Base-by-base conservation (phyloP, 2,329 filamentous ascomycete genomes). In the Sporothrix humicola region DNA sequence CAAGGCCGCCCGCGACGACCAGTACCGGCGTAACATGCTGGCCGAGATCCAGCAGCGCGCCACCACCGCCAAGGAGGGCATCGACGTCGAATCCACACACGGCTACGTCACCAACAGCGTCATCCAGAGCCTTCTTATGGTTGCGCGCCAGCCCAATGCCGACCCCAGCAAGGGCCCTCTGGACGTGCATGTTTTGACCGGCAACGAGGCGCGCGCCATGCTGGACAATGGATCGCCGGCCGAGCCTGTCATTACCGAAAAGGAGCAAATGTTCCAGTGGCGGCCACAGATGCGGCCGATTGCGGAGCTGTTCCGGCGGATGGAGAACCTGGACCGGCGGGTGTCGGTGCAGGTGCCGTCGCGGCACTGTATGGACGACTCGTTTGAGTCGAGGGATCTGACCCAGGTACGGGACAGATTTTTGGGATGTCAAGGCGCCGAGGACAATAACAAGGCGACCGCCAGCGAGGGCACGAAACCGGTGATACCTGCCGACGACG, bases 291-390 rank as follows among this genome's bases (percentile, higher is more conserved):
- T 56, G 63, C 77, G 78, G 6, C 78, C 78, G 3, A 79, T 79
- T 61, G 74, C 70, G 0, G 76, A 79, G 74, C 75, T 79, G 12
- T 79, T 79, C 70, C 75, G 74, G 10, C 77, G 78, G 20, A 79
- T 79, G 77, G 78, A 79, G 73, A 77, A 79, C 20, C 71, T 79
- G n/a, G 76, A 76, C 48, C 75, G 77, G 8, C 48, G 68, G 10
- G 78, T 79, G 10, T 78, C 77, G 2, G 78, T 79, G 44, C 78
- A 79, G 69, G 76, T 79, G 23, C 78, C 78, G 12, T 79, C 78
- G 63, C 76, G 77, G n/a, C 68, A 61, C 26, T 77, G 76, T 69
- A 76, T 74, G 63, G 68, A 72, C 15, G 75, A 77, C 20, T 79
- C 78, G 9, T 79, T 77, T 66, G 77, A 79, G 71, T 76, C 72